Percentiles rank a stretch among this genome's conserved stretches.
Evolutionary conservation across 2,329 filamentous ascomycete species (phyloP).

Genomic region (Ophiostoma ips): DNA sequence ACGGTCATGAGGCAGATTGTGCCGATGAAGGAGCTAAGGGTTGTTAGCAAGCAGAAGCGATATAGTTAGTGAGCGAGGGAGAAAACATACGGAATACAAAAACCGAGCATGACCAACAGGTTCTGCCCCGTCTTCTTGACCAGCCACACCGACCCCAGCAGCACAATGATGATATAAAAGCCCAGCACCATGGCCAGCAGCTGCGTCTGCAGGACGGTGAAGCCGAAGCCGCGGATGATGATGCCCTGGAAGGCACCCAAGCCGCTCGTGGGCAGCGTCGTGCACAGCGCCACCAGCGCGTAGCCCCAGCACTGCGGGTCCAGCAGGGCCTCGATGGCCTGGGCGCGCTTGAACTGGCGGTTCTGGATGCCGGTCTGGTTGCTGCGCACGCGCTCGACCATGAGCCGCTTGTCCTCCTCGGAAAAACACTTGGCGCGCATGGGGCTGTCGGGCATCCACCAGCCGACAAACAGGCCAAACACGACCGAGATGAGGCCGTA

Average conservation of each 20-base stretch:
- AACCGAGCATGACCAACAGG: conserved; percentile 49
- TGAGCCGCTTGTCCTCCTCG: conserved; percentile 50
- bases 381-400: conserved; percentile 44
- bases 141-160: conserved; percentile 52
- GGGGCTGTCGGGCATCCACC: conserved; percentile 53
- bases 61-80: too few species aligned
- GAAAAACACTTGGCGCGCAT: conserved; percentile 58
- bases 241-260: conserved; percentile 62
- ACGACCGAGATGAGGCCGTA: conserved; percentile 51
- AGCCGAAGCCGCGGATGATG: conserved; percentile 57
- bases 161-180: conserved; percentile 56
- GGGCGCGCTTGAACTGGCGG: conserved; percentile 31
- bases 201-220: conserved; percentile 53
- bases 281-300: conserved; percentile 50
- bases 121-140: conserved; percentile 57
- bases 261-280: conserved; percentile 58
- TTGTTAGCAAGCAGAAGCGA: conserved; percentile 20
- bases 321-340: conserved; percentile 35
- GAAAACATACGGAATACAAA: conserved; percentile 45
- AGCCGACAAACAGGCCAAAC: conserved; percentile 50
- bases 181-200: conserved; percentile 63
- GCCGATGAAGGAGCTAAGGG: conserved; percentile 43
- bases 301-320: conserved; percentile 58
- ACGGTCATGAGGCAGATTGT: conserved; percentile 61
- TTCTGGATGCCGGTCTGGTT: conserved; percentile 51